These are phyloP conservation scores for Starmerella vitae DNA, from an alignment of 805 yeast genomes.

Conservation along the genomic window DNA sequence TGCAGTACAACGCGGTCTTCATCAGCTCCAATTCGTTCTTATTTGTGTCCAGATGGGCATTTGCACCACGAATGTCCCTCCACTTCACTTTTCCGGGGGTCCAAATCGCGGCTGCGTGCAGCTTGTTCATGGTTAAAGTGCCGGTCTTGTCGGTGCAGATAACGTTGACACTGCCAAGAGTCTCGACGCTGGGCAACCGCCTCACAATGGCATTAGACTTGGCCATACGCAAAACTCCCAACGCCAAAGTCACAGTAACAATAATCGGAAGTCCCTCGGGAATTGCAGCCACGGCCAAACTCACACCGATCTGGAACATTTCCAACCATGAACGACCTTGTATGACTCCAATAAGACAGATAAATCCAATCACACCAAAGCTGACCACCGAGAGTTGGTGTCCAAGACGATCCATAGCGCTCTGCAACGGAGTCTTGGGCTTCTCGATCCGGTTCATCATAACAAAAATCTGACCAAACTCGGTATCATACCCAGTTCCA, in stretches of 20 bases:
- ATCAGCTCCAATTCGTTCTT: conserved; percentile 17
- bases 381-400: conserved; percentile 75
- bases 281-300: conserved; percentile 96
- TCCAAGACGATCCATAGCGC: conserved; percentile 90
- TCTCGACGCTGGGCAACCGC: conserved; percentile 78
- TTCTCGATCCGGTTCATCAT: conserved; percentile 93
- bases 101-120: conserved; percentile 24
- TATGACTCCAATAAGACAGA: conserved; percentile 74
- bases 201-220: conserved; percentile 85
- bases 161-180: conserved; percentile 46
- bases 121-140: conserved; percentile 38
- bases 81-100: conserved; percentile 14
- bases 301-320: conserved; percentile 95
- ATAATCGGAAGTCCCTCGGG: conserved; percentile 98
- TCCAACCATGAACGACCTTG: conserved; percentile 95
- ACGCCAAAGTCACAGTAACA: conserved; percentile 91
- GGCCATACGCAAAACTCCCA: conserved; percentile 96
- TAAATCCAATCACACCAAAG: conserved; percentile 79
- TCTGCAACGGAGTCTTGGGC: conserved; percentile 94
- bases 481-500: conserved; percentile 79
- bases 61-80: conserved; percentile 11
- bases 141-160: conserved; percentile 40
- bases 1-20: conserved; percentile 27
- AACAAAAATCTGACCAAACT: conserved; percentile 86
- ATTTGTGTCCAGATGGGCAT: conserved; percentile 2